These are phyloP conservation scores for Fusarium pininemorale DNA, from an alignment of 2,329 filamentous ascomycete genomes.

Conservation along the genomic window DNA sequence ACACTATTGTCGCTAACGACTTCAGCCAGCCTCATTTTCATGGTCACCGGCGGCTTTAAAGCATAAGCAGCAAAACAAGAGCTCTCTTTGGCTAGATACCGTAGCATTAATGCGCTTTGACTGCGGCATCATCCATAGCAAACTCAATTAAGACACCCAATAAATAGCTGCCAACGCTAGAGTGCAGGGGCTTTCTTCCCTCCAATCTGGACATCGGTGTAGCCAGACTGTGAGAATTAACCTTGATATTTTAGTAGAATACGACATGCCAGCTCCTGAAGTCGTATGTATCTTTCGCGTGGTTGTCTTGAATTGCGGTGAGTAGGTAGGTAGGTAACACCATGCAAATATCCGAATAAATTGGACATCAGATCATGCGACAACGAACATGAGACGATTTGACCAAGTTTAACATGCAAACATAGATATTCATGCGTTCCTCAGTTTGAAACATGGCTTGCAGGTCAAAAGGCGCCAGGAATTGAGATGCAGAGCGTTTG, in stretches of 20 bases:
- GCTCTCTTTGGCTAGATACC: background rate
- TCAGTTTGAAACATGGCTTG: background rate
- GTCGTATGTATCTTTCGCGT: background rate
- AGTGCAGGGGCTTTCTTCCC: too few species aligned
- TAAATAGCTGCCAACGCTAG: background rate
- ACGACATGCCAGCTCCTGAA: background rate
- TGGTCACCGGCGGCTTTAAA: background rate
- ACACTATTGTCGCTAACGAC: slow-evolving; percentile 7
- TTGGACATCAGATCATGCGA: background rate
- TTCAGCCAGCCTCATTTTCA: slow-evolving; percentile 9
- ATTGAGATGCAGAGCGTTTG: background rate
- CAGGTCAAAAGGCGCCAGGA: background rate
- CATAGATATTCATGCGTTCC: background rate
- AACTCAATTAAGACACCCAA: background rate
- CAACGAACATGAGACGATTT: background rate
- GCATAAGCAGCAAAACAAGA: background rate
- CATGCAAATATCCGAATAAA: background rate
- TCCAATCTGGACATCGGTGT: background rate
- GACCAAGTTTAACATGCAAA: background rate
- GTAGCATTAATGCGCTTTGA: slow-evolving; percentile 4
- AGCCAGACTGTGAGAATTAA: background rate
- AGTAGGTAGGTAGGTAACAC: background rate
- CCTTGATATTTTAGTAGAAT: background rate
- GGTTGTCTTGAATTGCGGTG: background rate
- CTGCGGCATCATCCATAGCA: background rate